Base-by-base conservation (phyloP, 805 yeast genomes). In the Lachancea fermentati region DNA sequence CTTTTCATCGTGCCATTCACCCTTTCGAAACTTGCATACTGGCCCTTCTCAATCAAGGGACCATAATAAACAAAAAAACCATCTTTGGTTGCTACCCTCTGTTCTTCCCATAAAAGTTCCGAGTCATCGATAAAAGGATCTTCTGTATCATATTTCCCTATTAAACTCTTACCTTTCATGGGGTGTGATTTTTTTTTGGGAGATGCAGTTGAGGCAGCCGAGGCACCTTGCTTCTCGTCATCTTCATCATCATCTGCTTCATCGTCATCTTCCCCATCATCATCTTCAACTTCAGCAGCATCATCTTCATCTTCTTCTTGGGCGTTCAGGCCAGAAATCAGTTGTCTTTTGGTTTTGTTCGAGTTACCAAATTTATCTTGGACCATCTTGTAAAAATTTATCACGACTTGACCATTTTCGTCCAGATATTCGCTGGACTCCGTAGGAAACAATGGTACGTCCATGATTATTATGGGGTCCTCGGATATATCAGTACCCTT, bases 111-210 rank as follows among this genome's bases (percentile, higher is more conserved):
- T 42, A 78, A 75, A 51, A 88, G 67, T 63, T 93, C 99, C 12
- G 86, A 76, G 63, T 93, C 98, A 65, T 93, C 99, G 43, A 93
- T 93, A 55, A 93, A 93, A 2, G 97, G 98, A 62, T 93, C 99
- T 45, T 85, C 80, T 36, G 77, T 70, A 58, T 93, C 98, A 62
- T 93, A 93, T 56, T 85, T 87, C 2, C 96, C 96, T 26, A 88
- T 86, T 48, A 84, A 76, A 39, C 88, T 75, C 54, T 82, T 82
- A 30, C 76, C 71, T 52, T 69, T 69, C 54, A 69, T 72, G 34
- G 63, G 61, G 46, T 71, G 61, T 12, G 61, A 49, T 26, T 51
- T 59, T 37, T 55, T 60, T 48, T 55, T 57, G 4, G 57, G 56
- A 9, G 57, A 45, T 9, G 48, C 41, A 14, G 41, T 40, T n/a